A percentile compares a stretch with the other conserved stretches of the same genome.
Conservation (phyloP, 305 asterid genomes). For the Fraxinus latifolia region DNA sequence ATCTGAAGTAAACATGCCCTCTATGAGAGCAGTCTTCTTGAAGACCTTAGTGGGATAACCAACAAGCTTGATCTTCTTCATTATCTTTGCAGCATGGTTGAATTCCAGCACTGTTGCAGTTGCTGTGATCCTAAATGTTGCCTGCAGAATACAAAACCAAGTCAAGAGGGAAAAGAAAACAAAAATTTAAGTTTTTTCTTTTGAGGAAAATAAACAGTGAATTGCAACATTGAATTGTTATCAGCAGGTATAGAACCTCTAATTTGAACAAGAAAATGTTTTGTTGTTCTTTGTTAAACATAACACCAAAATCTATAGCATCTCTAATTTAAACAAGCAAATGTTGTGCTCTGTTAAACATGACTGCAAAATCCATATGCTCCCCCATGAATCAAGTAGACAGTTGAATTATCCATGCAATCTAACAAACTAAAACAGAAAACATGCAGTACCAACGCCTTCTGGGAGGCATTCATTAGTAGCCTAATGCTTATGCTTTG, state of each 20-base stretch:
- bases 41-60: conserved; percentile 84
- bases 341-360: not conserved
- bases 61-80: conserved; percentile 88
- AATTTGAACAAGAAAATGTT: not conserved
- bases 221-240: not conserved
- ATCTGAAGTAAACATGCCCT: conserved; percentile 95
- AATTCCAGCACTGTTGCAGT: conserved; percentile 89
- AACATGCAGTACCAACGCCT: not conserved
- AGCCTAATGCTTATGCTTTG: not conserved
- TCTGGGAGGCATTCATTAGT: not conserved
- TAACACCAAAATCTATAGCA: not conserved
- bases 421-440: not conserved
- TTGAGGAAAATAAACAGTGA: not conserved
- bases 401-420: not conserved
- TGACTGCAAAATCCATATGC: not conserved
- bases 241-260: not conserved
- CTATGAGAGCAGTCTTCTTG: conserved; percentile 91
- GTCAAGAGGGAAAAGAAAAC: not conserved
- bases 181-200: not conserved
- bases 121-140: conserved; percentile 86
- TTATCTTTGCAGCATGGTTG: conserved; percentile 83
- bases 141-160: conserved; percentile 41
- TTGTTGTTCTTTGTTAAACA: not conserved
- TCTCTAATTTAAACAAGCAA: not conserved
- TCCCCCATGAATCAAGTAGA: not conserved